These are phyloP conservation scores for Penicillium sp. DNA, from an alignment of 2,329 filamentous ascomycete species.

Conservation along the genomic window DNA sequence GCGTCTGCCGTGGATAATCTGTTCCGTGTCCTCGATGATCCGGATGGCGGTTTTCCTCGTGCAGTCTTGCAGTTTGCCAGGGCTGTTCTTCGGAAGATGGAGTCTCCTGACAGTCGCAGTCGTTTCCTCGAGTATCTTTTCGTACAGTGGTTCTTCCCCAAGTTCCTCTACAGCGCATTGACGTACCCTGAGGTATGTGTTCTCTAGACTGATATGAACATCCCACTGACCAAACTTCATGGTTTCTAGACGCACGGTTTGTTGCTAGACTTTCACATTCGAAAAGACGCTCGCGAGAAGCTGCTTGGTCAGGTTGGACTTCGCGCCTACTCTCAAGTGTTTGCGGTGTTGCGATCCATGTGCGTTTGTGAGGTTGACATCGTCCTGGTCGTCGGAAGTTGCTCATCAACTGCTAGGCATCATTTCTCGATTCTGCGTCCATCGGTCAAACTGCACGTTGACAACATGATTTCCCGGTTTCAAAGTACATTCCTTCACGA, in stretches of 20 bases:
- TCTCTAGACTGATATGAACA: background rate
- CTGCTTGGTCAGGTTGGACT: conserved; percentile 73
- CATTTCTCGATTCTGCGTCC: conserved; percentile 40
- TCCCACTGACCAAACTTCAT: conserved; percentile 18
- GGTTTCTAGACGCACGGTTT: conserved; percentile 57
- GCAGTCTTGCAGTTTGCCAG: conserved; percentile 82
- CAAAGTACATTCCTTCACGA: conserved; percentile 11
- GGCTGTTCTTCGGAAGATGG: conserved; percentile 75
- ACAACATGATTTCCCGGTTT: conserved; percentile 42
- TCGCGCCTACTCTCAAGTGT: conserved; percentile 75
- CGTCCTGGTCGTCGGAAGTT: conserved; percentile 33
- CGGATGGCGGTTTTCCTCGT: conserved; percentile 83
- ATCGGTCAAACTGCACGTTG: conserved; percentile 38
- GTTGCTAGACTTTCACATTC: conserved; percentile 88
- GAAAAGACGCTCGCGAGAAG: conserved; percentile 82
- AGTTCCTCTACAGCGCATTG: conserved; percentile 79
- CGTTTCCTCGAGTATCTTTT: conserved; percentile 81
- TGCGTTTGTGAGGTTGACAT: conserved; percentile 48
- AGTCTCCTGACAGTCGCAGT: conserved; percentile 69
- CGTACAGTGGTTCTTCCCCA: conserved; percentile 88
- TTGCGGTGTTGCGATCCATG: conserved; percentile 71
- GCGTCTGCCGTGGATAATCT: conserved; percentile 76
- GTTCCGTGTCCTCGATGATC: conserved; percentile 83
- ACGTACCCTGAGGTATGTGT: conserved; percentile 77
- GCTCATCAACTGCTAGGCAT: conserved; percentile 29